Evolutionary conservation across 331 rosid species (phyloP).

Genomic region (Arachis monticola): DNA sequence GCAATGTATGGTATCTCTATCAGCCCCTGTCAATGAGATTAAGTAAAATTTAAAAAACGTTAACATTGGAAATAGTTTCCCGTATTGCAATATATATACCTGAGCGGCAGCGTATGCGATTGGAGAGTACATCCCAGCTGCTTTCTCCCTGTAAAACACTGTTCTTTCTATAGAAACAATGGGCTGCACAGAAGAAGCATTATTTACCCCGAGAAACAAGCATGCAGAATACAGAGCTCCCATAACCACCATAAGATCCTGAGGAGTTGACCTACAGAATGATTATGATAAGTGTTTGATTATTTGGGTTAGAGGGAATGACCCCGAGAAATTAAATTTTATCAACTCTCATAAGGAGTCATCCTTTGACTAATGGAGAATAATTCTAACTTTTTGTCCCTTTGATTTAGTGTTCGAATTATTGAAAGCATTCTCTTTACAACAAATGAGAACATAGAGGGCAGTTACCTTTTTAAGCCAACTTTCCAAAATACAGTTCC

Average conservation of each 20-base stretch:
- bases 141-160: slow-evolving; percentile 84
- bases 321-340: slow-evolving; percentile 13
- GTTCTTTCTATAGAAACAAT: slow-evolving; percentile 92
- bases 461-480: slow-evolving; percentile 72
- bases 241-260: slow-evolving; percentile 68
- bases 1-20: slow-evolving; percentile 85
- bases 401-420: slow-evolving; percentile 25
- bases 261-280: slow-evolving; percentile 58
- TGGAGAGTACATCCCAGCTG: slow-evolving; percentile 93
- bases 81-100: slow-evolving; percentile 43
- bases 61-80: slow-evolving; percentile 15
- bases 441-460: slow-evolving; percentile 26
- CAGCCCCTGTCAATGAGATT: slow-evolving; percentile 63
- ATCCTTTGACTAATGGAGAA: background rate
- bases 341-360: background rate
- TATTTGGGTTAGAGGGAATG: slow-evolving; percentile 6
- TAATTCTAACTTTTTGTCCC: background rate
- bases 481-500: slow-evolving; percentile 73
- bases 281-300: slow-evolving; percentile 21
- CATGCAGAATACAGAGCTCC: slow-evolving; percentile 85
- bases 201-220: slow-evolving; percentile 83
- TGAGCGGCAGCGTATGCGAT: slow-evolving; percentile 81
- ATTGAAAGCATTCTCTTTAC: slow-evolving; percentile 3
- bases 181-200: slow-evolving; percentile 87
- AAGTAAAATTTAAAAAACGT: slow-evolving; percentile 8